Evolutionary conservation across 805 yeast species (phyloP).

Genomic region (Clavispora santaluciae): DNA sequence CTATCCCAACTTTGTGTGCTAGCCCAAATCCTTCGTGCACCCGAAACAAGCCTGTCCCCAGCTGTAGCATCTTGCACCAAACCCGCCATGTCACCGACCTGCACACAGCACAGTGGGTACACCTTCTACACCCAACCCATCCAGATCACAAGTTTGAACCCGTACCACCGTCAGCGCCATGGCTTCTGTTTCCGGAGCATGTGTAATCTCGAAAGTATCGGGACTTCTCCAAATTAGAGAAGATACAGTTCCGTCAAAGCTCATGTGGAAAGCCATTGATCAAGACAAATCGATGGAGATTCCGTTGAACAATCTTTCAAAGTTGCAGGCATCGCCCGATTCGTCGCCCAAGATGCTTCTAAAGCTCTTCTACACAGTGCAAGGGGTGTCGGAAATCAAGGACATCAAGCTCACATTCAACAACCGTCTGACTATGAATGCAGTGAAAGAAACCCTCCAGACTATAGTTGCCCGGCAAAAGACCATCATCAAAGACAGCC

Average conservation of each 20-base stretch:
- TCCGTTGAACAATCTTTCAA: constrained; percentile 31
- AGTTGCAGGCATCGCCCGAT: constrained; percentile 67
- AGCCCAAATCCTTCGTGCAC: too few species aligned
- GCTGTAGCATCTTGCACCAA: too few species aligned
- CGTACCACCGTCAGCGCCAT: neutral
- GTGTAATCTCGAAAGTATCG: constrained; percentile 47
- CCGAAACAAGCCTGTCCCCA: too few species aligned
- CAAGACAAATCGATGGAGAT: constrained; percentile 29
- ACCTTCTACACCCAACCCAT: too few species aligned
- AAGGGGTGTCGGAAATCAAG: constrained; percentile 28
- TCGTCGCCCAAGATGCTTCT: constrained; percentile 63
- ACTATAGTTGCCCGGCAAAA: constrained; percentile 64
- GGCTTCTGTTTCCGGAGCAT: constrained; percentile 44
- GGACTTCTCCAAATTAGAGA: constrained; percentile 56
- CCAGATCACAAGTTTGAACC: neutral
- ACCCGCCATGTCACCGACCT: too few species aligned
- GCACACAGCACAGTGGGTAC: too few species aligned
- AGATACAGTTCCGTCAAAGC: constrained; percentile 50
- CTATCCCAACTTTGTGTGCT: too few species aligned
- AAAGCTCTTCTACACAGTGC: constrained; percentile 45
- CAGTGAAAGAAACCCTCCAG: constrained; percentile 61
- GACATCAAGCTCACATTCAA: constrained; percentile 54
- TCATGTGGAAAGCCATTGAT: constrained; percentile 58
- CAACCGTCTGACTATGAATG: constrained; percentile 71
- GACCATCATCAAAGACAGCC: constrained; percentile 43